phyloP scores from a whole-genome alignment of 2,329 filamentous ascomycete species.

The Plectosphaerella cucumerina region DNA sequence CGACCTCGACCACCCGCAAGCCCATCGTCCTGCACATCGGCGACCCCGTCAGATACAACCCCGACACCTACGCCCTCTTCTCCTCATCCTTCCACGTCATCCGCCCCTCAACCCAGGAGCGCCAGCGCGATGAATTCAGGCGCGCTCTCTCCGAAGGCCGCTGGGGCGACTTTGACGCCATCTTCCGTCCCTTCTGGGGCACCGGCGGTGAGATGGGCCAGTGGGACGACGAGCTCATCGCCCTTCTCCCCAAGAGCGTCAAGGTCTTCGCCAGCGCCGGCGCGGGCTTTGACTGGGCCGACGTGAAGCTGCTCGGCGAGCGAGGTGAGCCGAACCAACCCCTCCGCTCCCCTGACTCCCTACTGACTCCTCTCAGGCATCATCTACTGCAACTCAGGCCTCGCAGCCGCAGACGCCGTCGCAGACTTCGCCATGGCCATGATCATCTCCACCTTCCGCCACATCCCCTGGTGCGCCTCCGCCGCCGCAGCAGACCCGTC shows the following conservation, averaged over 20 bases:
- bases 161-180: conserved; percentile 53
- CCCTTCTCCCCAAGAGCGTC: conserved; percentile 48
- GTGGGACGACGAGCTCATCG: conserved; percentile 58
- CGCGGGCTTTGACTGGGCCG: conserved; percentile 64
- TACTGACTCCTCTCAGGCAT: conserved; percentile 37
- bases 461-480: conserved; percentile 59
- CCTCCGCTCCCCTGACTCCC: neutral
- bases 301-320: conserved; percentile 56
- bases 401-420: conserved; percentile 67
- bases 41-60: conserved; percentile 53
- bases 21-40: conserved; percentile 71
- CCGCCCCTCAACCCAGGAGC: conserved; percentile 45
- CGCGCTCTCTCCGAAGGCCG: conserved; percentile 42
- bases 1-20: conserved; percentile 19
- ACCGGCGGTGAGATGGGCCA: conserved; percentile 63
- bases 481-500: conserved; percentile 41
- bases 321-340: conserved; percentile 37
- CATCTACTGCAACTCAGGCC: conserved; percentile 69
- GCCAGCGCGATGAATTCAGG: conserved; percentile 44
- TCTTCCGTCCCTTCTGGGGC: conserved; percentile 58
- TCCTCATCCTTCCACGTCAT: conserved; percentile 42
- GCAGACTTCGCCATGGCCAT: conserved; percentile 68
- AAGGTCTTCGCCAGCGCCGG: conserved; percentile 62
- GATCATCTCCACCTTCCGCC: conserved; percentile 65
- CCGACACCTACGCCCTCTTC: conserved; percentile 39